phyloP scores from a whole-genome alignment of 768 basidiomycete species.

The Collybia mongolica region DNA sequence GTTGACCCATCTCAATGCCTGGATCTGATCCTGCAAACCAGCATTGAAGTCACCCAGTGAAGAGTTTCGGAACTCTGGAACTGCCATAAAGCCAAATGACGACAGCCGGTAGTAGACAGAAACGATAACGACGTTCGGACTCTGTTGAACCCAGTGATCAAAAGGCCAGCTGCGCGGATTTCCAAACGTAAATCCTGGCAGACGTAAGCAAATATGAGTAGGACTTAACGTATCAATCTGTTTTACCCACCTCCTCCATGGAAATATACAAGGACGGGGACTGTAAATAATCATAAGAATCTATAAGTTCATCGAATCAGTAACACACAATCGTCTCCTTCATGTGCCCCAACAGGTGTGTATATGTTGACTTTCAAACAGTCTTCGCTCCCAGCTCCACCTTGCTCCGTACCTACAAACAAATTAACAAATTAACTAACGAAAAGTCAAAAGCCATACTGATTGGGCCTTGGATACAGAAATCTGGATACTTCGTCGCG shows the following conservation, averaged over 20 bases:
- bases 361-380: constrained; percentile 70
- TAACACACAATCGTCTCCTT: constrained; percentile 44
- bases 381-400: constrained; percentile 66
- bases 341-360: constrained; percentile 45
- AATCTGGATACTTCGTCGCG: constrained; percentile 52
- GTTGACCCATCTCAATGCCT: constrained; percentile 65
- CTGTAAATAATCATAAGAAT: constrained; percentile 17
- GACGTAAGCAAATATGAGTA: not conserved
- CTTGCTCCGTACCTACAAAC: constrained; percentile 46
- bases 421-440: too few species aligned
- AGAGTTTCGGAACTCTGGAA: constrained; percentile 48
- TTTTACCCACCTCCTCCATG: constrained; percentile 41
- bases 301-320: not conserved
- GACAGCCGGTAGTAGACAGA: constrained; percentile 67
- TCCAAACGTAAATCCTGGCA: constrained; percentile 52
- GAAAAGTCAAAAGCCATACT: constrained; percentile 17
- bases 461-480: constrained; percentile 59
- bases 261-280: constrained; percentile 47
- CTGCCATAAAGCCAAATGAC: constrained; percentile 61
- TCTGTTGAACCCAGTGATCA: constrained; percentile 63
- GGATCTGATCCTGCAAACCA: constrained; percentile 48
- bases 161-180: constrained; percentile 69
- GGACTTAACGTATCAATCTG: not conserved
- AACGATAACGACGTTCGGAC: constrained; percentile 59
- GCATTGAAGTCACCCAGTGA: constrained; percentile 16